These are phyloP conservation scores for Phytopythium vexans DNA, from an alignment of 352 stramenopile species.

Conservation along the genomic window DNA sequence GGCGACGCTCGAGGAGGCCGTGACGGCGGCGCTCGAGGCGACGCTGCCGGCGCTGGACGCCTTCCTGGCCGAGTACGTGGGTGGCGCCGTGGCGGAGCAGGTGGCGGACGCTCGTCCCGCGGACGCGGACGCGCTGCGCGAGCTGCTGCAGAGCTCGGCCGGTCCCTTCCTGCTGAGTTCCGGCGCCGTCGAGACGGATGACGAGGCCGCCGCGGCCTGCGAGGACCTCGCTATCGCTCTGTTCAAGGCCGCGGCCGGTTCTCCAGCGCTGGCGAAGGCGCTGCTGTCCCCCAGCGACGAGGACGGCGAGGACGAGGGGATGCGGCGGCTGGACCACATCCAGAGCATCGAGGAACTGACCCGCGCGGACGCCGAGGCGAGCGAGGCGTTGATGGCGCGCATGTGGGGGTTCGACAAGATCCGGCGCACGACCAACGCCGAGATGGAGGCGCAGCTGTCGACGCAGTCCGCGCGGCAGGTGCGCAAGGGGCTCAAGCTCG, in stretches of 20 bases:
- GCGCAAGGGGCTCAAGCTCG: slow-evolving; percentile 73
- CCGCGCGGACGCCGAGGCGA: slow-evolving; percentile 45
- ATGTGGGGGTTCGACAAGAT: slow-evolving; percentile 90
- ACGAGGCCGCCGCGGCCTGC: slow-evolving; percentile 35
- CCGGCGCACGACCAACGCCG: slow-evolving; percentile 66
- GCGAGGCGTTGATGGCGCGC: slow-evolving; percentile 65
- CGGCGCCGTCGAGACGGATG: slow-evolving; percentile 42
- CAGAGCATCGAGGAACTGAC: slow-evolving; percentile 77
- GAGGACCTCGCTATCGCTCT: slow-evolving; percentile 33
- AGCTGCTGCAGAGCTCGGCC: slow-evolving; percentile 52
- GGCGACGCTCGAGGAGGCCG: slow-evolving; percentile 36
- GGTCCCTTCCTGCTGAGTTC: slow-evolving; percentile 69
- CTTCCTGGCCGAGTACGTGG: slow-evolving; percentile 68
- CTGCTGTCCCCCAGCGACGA: slow-evolving; percentile 13
- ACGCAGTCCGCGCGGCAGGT: slow-evolving; percentile 77
- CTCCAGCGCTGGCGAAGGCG: slow-evolving; percentile 19
- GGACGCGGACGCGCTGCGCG: slow-evolving; percentile 30
- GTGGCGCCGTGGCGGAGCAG: slow-evolving; percentile 47
- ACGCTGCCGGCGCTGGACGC: slow-evolving; percentile 60
- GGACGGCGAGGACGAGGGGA: slow-evolving; percentile 14
- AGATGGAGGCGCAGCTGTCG: slow-evolving; percentile 73
- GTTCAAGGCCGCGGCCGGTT: slow-evolving; percentile 7
- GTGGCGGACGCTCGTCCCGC: slow-evolving; percentile 33
- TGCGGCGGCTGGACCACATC: slow-evolving; percentile 57
- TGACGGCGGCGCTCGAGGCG: slow-evolving; percentile 42